These are phyloP conservation scores for Penicillium decumbens DNA, from an alignment of 2,329 filamentous ascomycete genomes.

Conservation along the genomic window DNA sequence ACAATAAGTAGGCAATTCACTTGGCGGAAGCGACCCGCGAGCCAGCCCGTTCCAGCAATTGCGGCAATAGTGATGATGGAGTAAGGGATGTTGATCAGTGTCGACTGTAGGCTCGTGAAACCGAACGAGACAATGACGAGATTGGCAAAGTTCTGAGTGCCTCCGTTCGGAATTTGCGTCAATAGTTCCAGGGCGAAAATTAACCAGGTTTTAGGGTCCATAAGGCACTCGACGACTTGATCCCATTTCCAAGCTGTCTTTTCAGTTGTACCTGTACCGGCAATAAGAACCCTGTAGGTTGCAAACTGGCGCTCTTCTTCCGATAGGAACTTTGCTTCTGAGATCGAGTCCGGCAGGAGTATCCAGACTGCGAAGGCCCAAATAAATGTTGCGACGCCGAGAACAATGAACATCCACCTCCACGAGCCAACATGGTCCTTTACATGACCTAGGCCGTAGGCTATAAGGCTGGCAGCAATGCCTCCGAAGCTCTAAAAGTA, in stretches of 20 bases:
- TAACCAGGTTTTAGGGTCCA: conserved; percentile 59
- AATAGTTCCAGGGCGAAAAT: conserved; percentile 52
- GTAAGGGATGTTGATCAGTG: conserved; percentile 56
- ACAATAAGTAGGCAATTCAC: conserved; percentile 52
- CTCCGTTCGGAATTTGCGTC: conserved; percentile 57
- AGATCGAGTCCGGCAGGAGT: conserved; percentile 52
- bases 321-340: conserved; percentile 55
- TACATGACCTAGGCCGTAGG: conserved; percentile 56
- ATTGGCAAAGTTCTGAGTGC: conserved; percentile 52
- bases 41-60: conserved; percentile 50
- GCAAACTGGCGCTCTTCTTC: conserved; percentile 49
- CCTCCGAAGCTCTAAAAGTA: conserved; percentile 17
- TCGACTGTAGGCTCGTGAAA: conserved; percentile 20
- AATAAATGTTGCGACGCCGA: conserved; percentile 50
- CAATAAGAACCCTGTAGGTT: conserved; percentile 35
- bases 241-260: conserved; percentile 50
- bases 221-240: conserved; percentile 52
- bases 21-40: conserved; percentile 51
- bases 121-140: conserved; percentile 20
- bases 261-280: conserved; percentile 50
- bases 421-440: conserved; percentile 21
- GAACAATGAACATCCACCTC: conserved; percentile 55
- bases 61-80: conserved; percentile 49
- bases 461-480: conserved; percentile 27
- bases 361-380: conserved; percentile 49